A percentile compares a stretch with the other conserved stretches of the same genome.
Conservation (phyloP, 2,329 filamentous ascomycete species). For the Zalaria sp. region DNA sequence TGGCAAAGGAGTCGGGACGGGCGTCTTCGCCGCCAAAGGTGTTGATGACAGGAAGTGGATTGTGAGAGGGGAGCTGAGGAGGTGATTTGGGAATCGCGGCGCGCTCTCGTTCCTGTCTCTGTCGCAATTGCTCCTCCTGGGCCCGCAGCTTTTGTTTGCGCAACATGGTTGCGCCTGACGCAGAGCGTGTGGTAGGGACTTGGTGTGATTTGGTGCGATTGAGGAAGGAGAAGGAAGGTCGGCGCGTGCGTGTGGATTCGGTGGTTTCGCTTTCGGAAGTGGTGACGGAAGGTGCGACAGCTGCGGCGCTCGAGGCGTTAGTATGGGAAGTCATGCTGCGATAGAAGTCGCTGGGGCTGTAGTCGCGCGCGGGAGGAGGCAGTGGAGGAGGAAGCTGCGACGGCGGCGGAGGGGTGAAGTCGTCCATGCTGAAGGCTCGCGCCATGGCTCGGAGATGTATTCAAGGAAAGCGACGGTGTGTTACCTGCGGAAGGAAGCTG, state of each 20-base stretch:
- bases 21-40: constrained; percentile 49
- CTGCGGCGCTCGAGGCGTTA: background rate
- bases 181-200: constrained; percentile 4
- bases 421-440: constrained; percentile 1
- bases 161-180: constrained; percentile 12
- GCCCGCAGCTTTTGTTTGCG: constrained; percentile 26
- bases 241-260: constrained; percentile 1
- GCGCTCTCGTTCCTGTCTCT: constrained; percentile 32
- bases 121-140: constrained; percentile 38
- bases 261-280: background rate
- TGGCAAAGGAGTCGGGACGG: constrained; percentile 47
- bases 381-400: constrained; percentile 4
- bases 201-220: constrained; percentile 7
- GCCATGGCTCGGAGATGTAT: background rate
- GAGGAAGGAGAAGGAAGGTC: constrained; percentile 7
- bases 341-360: background rate
- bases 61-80: constrained; percentile 40
- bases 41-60: constrained; percentile 35
- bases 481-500: too few relatives aligned
- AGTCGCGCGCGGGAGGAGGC: constrained; percentile 3
- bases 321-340: background rate
- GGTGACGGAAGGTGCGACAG: background rate
- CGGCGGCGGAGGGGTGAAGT: constrained; percentile 4
- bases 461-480: too few relatives aligned
- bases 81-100: constrained; percentile 40